Base-by-base conservation (phyloP, 805 yeast species). In the Zygosaccharomyces bisporus region DNA sequence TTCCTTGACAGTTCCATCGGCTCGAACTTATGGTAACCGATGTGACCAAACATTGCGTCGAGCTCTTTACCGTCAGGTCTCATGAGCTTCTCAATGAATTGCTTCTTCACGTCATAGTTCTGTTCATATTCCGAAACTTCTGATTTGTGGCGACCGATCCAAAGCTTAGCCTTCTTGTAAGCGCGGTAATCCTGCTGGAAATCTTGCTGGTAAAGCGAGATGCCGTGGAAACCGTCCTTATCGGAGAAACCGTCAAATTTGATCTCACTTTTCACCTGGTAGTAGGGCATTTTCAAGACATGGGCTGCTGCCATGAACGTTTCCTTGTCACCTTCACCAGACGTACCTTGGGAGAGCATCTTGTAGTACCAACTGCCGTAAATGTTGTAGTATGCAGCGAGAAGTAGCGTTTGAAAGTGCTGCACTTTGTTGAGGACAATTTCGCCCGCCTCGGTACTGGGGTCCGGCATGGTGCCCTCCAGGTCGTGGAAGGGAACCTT, bases 301-400 rank as follows among this genome's bases (percentile, higher is more conserved):
- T 73, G 70, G 3, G 89, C 86, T 1, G 87, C 89, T 7, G 83
- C 78, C 31, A 79, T 74, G 52, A 81, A 83, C 0, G 91, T 82
- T 56, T 84, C 91, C 58, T 84, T 84, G 57, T 84, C 91, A 41
- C 91, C 90, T 67, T 83, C 85, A 20, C 91, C 91, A 1, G 87
- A 80, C 19, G 79, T 71, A 3, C 87, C 87, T 57, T 83, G 90
- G 0, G 86, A 76, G 51, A 84, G 69, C 45, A 84, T 62, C 8
- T 81, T 83, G 54, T 83, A 84, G 60, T 78, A 84, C 64, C 74
- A 79, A 6, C 70, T 62, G 0, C 91, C 90, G 60, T 70, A 68
- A 1, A 79, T 63, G 53, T 84, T 83, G 60, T 84, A 84, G 61
- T 81, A 83, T 32, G 79, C 66, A 2, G 85, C 70, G 38, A 84